phyloP scores from a whole-genome alignment of 352 stramenopile genomes.

The Pythium aphanidermatum region DNA sequence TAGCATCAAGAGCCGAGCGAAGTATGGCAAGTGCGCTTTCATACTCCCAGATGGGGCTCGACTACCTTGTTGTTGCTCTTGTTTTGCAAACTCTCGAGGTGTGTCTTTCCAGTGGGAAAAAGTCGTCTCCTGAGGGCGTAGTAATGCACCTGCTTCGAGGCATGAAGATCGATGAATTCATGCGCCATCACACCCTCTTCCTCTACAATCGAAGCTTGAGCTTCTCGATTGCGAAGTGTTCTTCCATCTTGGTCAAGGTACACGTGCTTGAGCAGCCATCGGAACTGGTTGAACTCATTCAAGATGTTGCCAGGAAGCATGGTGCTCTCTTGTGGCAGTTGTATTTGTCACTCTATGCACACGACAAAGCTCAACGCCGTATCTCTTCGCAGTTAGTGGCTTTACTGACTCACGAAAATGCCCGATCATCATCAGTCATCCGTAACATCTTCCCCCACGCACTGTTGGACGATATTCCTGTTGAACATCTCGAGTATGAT shows the following conservation, averaged over 20 bases:
- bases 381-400: slow-evolving; percentile 85
- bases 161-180: slow-evolving; percentile 85
- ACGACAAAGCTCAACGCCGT: slow-evolving; percentile 79
- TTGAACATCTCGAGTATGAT: slow-evolving; percentile 73
- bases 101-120: slow-evolving; percentile 82
- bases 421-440: slow-evolving; percentile 75
- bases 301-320: slow-evolving; percentile 83
- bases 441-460: slow-evolving; percentile 80
- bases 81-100: slow-evolving; percentile 80
- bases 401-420: slow-evolving; percentile 80
- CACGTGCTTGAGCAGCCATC: slow-evolving; percentile 83
- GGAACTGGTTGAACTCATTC: slow-evolving; percentile 81
- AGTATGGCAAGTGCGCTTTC: slow-evolving; percentile 76
- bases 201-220: slow-evolving; percentile 81
- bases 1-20: slow-evolving; percentile 48
- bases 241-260: slow-evolving; percentile 82
- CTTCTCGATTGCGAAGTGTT: slow-evolving; percentile 82
- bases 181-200: slow-evolving; percentile 79
- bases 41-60: slow-evolving; percentile 72
- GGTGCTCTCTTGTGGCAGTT: slow-evolving; percentile 78
- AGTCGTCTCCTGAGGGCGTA: slow-evolving; percentile 74
- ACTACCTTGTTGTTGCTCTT: slow-evolving; percentile 74
- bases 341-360: slow-evolving; percentile 72
- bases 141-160: slow-evolving; percentile 63
- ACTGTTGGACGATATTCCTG: slow-evolving; percentile 70